Evolutionary conservation across 108 stramenopile genomes (phyloP).

Genomic region (Cylindrotheca fusiformis): DNA sequence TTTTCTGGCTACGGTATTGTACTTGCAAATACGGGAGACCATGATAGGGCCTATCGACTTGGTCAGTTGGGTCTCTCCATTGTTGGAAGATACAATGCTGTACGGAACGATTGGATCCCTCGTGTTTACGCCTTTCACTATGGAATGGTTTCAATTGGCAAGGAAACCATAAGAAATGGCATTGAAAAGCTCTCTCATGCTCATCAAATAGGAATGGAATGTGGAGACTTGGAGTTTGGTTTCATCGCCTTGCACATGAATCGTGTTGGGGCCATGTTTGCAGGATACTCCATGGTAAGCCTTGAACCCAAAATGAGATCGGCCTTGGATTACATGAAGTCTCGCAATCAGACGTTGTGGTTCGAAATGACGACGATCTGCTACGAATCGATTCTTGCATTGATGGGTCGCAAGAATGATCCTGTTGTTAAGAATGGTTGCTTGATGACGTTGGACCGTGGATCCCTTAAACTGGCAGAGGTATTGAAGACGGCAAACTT

Average conservation of each 20-base stretch:
- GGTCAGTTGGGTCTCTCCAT: background rate
- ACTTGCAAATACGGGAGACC: slow-evolving; percentile 1
- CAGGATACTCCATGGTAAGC: background rate
- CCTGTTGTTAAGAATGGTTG: background rate
- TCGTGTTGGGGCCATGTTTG: background rate
- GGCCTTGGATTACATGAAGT: background rate
- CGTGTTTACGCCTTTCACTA: background rate
- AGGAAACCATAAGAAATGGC: background rate
- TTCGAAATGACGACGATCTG: background rate
- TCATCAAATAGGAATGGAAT: background rate
- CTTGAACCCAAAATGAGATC: background rate
- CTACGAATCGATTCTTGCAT: background rate
- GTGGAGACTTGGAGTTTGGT: background rate
- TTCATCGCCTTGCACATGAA: background rate
- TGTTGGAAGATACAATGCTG: background rate
- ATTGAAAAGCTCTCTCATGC: background rate
- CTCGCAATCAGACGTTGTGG: background rate
- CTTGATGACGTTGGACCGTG: background rate
- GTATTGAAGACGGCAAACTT: background rate
- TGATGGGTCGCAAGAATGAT: background rate
- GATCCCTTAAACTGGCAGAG: background rate
- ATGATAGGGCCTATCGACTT: background rate
- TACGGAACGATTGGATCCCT: background rate
- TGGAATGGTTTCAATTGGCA: background rate
- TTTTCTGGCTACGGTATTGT: slow-evolving; percentile 46